These are phyloP conservation scores for Epichloe brachyelytri DNA, from an alignment of 2,329 filamentous ascomycete species.

Conservation along the genomic window DNA sequence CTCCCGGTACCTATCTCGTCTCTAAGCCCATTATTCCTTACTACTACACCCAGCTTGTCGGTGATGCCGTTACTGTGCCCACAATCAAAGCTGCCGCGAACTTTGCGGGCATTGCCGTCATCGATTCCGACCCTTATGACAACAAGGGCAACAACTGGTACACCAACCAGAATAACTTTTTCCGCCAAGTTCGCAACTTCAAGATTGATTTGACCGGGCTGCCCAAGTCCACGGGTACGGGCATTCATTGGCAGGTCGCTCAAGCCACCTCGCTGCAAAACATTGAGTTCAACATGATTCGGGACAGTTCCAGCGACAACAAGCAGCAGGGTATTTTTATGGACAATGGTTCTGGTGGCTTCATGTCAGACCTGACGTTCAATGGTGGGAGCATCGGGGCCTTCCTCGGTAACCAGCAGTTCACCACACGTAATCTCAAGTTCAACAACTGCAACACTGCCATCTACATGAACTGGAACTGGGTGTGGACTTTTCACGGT, in stretches of 20 bases:
- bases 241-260: slow-evolving; percentile 79
- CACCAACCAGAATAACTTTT: slow-evolving; percentile 76
- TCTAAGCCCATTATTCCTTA: slow-evolving; percentile 67
- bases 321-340: slow-evolving; percentile 69
- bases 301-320: slow-evolving; percentile 50
- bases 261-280: slow-evolving; percentile 72
- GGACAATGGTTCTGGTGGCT: slow-evolving; percentile 74
- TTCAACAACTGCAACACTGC: slow-evolving; percentile 76
- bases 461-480: slow-evolving; percentile 86
- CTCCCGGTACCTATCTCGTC: slow-evolving; percentile 73
- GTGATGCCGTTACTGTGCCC: slow-evolving; percentile 60
- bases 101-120: slow-evolving; percentile 77
- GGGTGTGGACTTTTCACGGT: slow-evolving; percentile 72
- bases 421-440: slow-evolving; percentile 68
- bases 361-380: slow-evolving; percentile 73
- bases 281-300: slow-evolving; percentile 67
- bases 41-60: slow-evolving; percentile 90
- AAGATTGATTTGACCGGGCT: slow-evolving; percentile 61
- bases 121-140: slow-evolving; percentile 79
- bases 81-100: slow-evolving; percentile 58
- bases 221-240: slow-evolving; percentile 47
- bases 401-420: slow-evolving; percentile 78
- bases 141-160: slow-evolving; percentile 58
- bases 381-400: slow-evolving; percentile 68
- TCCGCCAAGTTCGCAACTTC: slow-evolving; percentile 71